These are phyloP conservation scores for Stachybotrys chlorohalonatus DNA, from an alignment of 2,329 filamentous ascomycete species.

Conservation along the genomic window DNA sequence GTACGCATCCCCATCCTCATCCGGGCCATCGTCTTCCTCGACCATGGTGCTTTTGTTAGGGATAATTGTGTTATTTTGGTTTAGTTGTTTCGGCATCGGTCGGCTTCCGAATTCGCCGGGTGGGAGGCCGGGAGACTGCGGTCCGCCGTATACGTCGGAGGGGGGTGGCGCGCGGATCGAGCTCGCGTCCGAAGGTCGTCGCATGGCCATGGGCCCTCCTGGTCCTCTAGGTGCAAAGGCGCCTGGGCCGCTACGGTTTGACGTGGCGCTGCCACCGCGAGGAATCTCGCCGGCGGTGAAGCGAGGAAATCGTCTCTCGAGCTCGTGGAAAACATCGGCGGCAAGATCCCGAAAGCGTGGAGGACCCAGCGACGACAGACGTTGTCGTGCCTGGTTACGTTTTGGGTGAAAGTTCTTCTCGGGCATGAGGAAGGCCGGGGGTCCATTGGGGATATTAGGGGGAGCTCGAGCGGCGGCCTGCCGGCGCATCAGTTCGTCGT, in stretches of 20 bases:
- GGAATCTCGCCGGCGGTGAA: constrained; percentile 64
- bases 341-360: constrained; percentile 85
- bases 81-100: constrained; percentile 76
- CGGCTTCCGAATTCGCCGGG: constrained; percentile 57
- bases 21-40: constrained; percentile 70
- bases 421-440: constrained; percentile 71
- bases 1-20: neutral
- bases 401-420: constrained; percentile 90
- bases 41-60: constrained; percentile 98
- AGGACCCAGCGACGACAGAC: constrained; percentile 79
- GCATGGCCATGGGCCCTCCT: constrained; percentile 43
- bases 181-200: constrained; percentile 53
- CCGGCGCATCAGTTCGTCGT: constrained; percentile 83
- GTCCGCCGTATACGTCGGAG: constrained; percentile 40
- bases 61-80: constrained; percentile 87
- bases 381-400: constrained; percentile 93
- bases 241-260: constrained; percentile 45
- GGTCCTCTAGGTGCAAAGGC: constrained; percentile 41
- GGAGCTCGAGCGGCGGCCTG: constrained; percentile 56
- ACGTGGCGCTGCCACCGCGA: constrained; percentile 60
- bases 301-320: constrained; percentile 80
- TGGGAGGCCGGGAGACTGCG: constrained; percentile 48
- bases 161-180: constrained; percentile 43
- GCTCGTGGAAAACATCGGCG: constrained; percentile 91
- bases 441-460: constrained; percentile 40